Conservation (phyloP, 331 rosid species). For the Malus hybrid region DNA sequence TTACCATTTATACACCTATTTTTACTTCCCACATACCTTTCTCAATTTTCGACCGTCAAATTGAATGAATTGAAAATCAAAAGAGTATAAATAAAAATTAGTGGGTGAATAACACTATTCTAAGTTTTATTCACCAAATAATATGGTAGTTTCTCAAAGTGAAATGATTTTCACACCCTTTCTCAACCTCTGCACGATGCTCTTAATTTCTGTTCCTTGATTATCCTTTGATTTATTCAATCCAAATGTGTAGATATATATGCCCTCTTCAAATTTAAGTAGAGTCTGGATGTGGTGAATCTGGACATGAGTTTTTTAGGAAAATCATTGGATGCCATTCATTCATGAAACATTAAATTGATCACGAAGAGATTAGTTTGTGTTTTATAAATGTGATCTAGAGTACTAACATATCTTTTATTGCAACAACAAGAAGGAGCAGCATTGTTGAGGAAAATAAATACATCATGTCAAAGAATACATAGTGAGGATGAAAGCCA, state of each 20-base stretch:
- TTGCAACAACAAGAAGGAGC: not conserved
- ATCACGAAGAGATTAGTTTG: not conserved
- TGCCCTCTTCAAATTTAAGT: not conserved
- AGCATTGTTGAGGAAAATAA: not conserved
- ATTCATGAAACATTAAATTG: not conserved
- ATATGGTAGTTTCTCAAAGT: not conserved
- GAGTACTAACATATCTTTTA: not conserved
- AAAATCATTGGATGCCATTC: not conserved
- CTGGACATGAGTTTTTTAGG: not conserved
- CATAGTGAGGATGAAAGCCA: slow-evolving; percentile 17
- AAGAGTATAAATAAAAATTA: too few relatives aligned
- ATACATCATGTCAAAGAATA: slow-evolving; percentile 9
- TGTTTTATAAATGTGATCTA: not conserved
- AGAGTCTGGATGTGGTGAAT: not conserved
- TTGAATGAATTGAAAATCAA: too few relatives aligned
- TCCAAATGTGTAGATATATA: not conserved
- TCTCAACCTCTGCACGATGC: not conserved
- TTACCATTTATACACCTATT: too few relatives aligned
- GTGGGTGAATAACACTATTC: too few relatives aligned
- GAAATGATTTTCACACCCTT: not conserved
- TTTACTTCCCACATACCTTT: too few relatives aligned
- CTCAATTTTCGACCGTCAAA: too few relatives aligned
- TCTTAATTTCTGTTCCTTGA: not conserved
- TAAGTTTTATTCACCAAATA: not conserved
- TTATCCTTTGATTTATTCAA: not conserved